phyloP scores from a whole-genome alignment of 1,284 basidiomycete genomes.

The Chalciporus sp. region DNA sequence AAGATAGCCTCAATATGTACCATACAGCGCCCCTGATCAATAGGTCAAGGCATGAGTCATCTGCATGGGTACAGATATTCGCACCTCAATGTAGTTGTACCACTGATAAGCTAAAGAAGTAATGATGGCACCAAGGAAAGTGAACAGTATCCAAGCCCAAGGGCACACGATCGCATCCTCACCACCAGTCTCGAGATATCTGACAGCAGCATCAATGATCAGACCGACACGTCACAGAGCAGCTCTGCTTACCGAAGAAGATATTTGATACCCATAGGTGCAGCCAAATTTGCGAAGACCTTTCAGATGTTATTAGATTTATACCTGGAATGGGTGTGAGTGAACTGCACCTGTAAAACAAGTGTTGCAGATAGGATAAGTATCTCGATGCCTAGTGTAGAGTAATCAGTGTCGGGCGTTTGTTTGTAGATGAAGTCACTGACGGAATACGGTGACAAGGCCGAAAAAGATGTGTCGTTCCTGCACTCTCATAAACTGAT shows the following conservation, averaged over 20 bases:
- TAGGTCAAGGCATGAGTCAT: neutral
- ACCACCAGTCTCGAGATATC: slow-evolving; percentile 19
- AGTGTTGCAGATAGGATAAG: slow-evolving; percentile 30
- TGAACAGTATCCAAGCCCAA: slow-evolving; percentile 26
- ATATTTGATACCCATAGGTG: slow-evolving; percentile 54
- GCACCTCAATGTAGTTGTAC: slow-evolving; percentile 37
- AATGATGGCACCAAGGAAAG: slow-evolving; percentile 43
- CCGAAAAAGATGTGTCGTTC: slow-evolving; percentile 37
- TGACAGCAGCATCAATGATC: neutral
- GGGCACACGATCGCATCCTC: slow-evolving; percentile 19
- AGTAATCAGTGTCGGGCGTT: slow-evolving; percentile 30
- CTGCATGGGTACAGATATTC: neutral
- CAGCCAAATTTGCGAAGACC: slow-evolving; percentile 39
- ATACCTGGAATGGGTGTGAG: neutral
- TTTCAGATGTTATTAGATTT: slow-evolving; percentile 1
- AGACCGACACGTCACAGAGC: neutral
- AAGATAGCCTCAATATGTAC: slow-evolving; percentile 45
- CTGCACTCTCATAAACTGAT: slow-evolving; percentile 38
- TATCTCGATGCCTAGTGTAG: slow-evolving; percentile 23
- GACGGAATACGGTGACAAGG: slow-evolving; percentile 23
- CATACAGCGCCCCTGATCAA: slow-evolving; percentile 21
- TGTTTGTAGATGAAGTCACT: slow-evolving; percentile 9
- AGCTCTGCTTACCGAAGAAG: slow-evolving; percentile 32
- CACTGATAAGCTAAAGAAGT: slow-evolving; percentile 39
- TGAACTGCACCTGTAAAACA: slow-evolving; percentile 28